Evolutionary conservation across 257 asterid species (phyloP).

Genomic region (Leptodermis oblonga): DNA sequence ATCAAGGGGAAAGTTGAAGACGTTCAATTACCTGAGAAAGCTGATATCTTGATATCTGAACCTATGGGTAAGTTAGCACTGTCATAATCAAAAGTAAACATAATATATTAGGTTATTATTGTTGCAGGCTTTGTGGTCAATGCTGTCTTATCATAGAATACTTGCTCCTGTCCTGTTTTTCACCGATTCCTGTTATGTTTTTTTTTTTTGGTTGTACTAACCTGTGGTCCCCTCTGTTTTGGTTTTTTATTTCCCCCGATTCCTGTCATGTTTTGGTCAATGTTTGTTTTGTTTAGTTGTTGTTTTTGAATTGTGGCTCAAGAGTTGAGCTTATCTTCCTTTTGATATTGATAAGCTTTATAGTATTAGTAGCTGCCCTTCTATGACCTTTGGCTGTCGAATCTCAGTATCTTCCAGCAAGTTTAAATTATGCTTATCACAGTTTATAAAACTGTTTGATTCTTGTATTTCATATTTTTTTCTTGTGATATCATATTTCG

Average conservation of each 20-base stretch:
- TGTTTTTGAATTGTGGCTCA: not conserved
- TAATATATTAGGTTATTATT: not conserved
- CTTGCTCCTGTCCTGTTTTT: not conserved
- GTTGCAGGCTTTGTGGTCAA: not conserved
- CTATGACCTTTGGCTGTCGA: not conserved
- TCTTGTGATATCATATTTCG: not conserved
- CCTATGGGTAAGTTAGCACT: constrained; percentile 82
- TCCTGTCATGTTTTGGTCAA: too few species aligned
- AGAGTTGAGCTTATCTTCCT: not conserved
- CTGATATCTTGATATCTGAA: constrained; percentile 93
- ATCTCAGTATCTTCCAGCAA: too few species aligned
- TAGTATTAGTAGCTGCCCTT: not conserved
- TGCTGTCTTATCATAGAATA: not conserved
- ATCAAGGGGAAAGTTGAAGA: constrained; percentile 97
- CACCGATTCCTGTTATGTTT: not conserved
- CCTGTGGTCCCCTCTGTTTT: not conserved
- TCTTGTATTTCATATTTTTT: not conserved
- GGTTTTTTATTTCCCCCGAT: not conserved
- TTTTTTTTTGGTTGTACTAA: too few species aligned
- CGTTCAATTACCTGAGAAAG: constrained; percentile 87
- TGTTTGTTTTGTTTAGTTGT: too few species aligned
- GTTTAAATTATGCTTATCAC: not conserved
- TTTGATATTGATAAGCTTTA: not conserved
- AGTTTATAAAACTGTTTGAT: not conserved
- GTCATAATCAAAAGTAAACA: not conserved